Conservation (phyloP, 768 basidiomycete species). For the Mycena sanguinolenta region DNA sequence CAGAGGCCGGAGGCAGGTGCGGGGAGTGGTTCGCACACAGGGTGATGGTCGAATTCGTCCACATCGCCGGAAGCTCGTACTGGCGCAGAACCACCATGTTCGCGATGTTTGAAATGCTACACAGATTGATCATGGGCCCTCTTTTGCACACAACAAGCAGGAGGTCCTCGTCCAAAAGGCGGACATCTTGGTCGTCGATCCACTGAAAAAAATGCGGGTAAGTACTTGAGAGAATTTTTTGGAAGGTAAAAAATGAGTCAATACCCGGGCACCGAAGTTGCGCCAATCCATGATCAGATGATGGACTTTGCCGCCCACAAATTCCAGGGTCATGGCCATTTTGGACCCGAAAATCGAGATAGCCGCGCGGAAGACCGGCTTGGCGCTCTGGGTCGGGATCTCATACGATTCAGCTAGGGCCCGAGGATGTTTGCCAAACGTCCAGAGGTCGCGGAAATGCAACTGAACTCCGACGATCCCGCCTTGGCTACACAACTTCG, state of each 20-base stretch:
- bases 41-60: constrained; percentile 60
- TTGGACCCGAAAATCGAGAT: constrained; percentile 59
- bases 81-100: constrained; percentile 59
- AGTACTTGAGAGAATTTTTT: constrained; percentile 5
- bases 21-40: constrained; percentile 64
- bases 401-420: constrained; percentile 58
- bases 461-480: constrained; percentile 59
- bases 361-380: constrained; percentile 51
- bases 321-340: constrained; percentile 58
- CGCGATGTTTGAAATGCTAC: constrained; percentile 60
- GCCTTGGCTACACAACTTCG: constrained; percentile 44
- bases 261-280: constrained; percentile 61
- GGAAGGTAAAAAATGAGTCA: constrained; percentile 18
- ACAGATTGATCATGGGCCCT: constrained; percentile 57
- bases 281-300: constrained; percentile 67
- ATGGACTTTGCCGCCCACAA: constrained; percentile 53
- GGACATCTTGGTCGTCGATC: constrained; percentile 62
- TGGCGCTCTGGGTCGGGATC: constrained; percentile 52
- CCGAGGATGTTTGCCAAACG: constrained; percentile 66
- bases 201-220: constrained; percentile 50
- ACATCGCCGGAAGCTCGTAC: constrained; percentile 69
- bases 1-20: constrained; percentile 51
- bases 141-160: constrained; percentile 57
- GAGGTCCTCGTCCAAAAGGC: constrained; percentile 58
- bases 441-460: constrained; percentile 68